Evolutionary conservation across 2,329 filamentous ascomycete species (phyloP).

Genomic region (Coleophoma crateriformis): DNA sequence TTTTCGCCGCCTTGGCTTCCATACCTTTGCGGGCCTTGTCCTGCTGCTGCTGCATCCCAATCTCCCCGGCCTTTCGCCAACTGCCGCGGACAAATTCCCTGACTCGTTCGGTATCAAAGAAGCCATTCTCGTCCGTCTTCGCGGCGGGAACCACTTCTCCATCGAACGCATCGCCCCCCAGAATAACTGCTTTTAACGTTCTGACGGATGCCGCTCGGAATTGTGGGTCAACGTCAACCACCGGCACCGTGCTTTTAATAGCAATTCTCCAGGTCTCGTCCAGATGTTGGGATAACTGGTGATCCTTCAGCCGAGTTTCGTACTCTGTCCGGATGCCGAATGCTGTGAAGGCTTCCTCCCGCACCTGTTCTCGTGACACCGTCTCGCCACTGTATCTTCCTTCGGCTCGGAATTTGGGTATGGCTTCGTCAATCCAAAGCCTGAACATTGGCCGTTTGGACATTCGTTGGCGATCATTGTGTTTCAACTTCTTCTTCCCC

Average conservation of each 20-base stretch:
- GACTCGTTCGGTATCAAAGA: conserved; percentile 38
- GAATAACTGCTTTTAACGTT: conserved; percentile 43
- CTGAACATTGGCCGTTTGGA: conserved; percentile 49
- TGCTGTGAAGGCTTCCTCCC: conserved; percentile 43
- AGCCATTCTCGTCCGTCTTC: conserved; percentile 31
- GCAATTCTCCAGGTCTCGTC: conserved; percentile 39
- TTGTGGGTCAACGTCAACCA: conserved; percentile 10
- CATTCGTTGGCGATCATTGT: conserved; percentile 53
- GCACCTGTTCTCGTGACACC: conserved; percentile 38
- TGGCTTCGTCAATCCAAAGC: conserved; percentile 56
- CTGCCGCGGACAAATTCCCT: conserved; percentile 33
- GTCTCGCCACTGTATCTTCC: conserved; percentile 26
- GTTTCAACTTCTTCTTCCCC: conserved; percentile 33
- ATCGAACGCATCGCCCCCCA: conserved; percentile 36
- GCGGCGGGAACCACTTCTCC: conserved; percentile 23
- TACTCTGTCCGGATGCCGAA: conserved; percentile 46
- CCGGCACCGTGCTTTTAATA: conserved; percentile 34
- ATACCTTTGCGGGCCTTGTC: conserved; percentile 9
- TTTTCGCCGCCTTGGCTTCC: conserved; percentile 11
- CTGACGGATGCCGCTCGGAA: conserved; percentile 25
- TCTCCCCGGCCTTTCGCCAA: conserved; percentile 32
- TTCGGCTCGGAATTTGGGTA: conserved; percentile 43
- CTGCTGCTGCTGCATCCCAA: conserved; percentile 24
- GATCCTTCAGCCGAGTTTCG: conserved; percentile 33
- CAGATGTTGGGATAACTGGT: conserved; percentile 33